phyloP scores from a whole-genome alignment of 1,284 basidiomycete genomes.

The Trametes sp. region DNA sequence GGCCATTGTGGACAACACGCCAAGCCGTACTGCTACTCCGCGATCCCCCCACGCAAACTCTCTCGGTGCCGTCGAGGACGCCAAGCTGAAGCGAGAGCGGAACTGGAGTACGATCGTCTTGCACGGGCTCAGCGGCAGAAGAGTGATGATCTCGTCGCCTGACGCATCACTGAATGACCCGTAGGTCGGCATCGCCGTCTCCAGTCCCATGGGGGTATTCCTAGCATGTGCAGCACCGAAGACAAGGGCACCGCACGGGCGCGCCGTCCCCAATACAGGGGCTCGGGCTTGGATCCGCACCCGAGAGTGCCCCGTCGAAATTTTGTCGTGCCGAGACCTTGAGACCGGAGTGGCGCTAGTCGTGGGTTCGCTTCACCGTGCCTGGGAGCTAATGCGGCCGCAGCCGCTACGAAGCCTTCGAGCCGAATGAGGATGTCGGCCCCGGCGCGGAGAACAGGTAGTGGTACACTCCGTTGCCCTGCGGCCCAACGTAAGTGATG shows the following conservation, averaged over 20 bases:
- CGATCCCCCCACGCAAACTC: not conserved
- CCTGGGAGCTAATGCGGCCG: slow-evolving; percentile 2
- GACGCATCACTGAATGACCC: slow-evolving; percentile 8
- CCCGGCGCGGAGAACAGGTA: not conserved
- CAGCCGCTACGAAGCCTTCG: not conserved
- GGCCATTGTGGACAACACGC: not conserved
- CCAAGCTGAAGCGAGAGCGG: not conserved
- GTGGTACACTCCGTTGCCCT: not conserved
- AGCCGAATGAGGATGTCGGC: not conserved
- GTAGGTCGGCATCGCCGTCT: not conserved
- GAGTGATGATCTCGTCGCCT: not conserved
- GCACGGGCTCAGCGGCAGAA: not conserved
- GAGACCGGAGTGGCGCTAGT: slow-evolving; percentile 12
- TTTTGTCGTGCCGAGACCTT: slow-evolving; percentile 11
- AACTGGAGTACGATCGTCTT: not conserved
- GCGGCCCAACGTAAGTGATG: not conserved
- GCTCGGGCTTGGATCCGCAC: not conserved
- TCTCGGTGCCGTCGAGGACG: slow-evolving; percentile 3
- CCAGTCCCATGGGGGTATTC: not conserved
- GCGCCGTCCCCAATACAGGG: not conserved
- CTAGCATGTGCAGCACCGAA: slow-evolving; percentile 4
- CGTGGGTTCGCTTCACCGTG: slow-evolving; percentile 3
- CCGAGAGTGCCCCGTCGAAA: not conserved
- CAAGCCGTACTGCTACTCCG: not conserved
- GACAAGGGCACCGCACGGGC: not conserved